Percentiles rank a stretch among this genome's conserved stretches.
Conservation (phyloP, 306 rosid genomes). For the Trifolium subterraneum region DNA sequence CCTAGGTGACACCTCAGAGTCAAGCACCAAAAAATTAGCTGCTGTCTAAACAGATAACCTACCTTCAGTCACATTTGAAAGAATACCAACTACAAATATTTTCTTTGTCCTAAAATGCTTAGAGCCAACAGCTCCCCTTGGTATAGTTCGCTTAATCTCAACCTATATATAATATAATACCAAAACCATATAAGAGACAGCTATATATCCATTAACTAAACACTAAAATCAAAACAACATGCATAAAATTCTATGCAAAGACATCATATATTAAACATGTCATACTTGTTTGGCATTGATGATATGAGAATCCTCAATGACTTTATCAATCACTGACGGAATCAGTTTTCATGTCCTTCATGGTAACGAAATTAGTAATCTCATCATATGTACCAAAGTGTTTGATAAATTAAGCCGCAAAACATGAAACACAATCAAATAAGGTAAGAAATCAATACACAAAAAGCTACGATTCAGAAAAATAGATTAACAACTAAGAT, state of each 20-base stretch:
- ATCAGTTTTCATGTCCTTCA: too few species aligned
- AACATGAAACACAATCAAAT: too few species aligned
- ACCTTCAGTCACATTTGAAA: conserved; percentile 88
- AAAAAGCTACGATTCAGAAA: too few species aligned
- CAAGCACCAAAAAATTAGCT: conserved; percentile 33
- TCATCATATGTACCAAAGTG: too few species aligned
- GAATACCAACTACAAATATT: conserved; percentile 94
- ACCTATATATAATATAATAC: conserved; percentile 64
- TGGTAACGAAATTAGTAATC: too few species aligned
- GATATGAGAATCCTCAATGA: conserved; percentile 77
- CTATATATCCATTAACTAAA: conserved; percentile 36
- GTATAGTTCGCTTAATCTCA: conserved; percentile 96
- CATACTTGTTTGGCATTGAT: conserved; percentile 88
- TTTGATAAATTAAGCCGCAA: too few species aligned
- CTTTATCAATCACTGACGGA: conserved; percentile 92
- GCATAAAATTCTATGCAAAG: conserved; percentile 40
- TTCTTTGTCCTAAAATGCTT: conserved; percentile 91
- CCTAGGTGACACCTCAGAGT: conserved; percentile 34
- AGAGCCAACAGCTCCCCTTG: conserved; percentile 81
- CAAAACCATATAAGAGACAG: conserved; percentile 45
- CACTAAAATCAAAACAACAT: conserved; percentile 30
- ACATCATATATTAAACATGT: conserved; percentile 18
- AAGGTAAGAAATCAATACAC: too few species aligned
- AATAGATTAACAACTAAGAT: too few species aligned
- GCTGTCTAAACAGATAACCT: conserved; percentile 39